A percentile compares a stretch with the other conserved stretches of the same genome.
Evolutionary conservation across 83 land plant species (phyloP).

Genomic region (Larix sibirica): DNA sequence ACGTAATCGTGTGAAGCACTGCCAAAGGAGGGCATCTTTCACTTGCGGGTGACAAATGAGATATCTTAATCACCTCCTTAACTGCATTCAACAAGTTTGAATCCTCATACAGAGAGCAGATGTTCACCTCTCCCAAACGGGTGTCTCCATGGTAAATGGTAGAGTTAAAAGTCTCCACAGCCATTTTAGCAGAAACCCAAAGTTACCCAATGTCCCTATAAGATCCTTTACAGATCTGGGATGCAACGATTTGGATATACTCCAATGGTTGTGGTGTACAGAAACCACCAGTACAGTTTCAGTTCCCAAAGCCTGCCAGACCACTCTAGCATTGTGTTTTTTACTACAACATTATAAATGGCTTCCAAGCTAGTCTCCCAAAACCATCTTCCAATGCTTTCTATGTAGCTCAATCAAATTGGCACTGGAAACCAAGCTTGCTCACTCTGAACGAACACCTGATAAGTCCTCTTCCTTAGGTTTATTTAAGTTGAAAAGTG

Average conservation of each 20-base stretch:
- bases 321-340: not conserved
- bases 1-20: slow-evolving; percentile 76
- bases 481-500: not conserved
- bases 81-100: slow-evolving; percentile 5
- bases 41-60: slow-evolving; percentile 65
- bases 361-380: not conserved
- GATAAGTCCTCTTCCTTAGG: not conserved
- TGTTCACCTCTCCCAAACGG: slow-evolving; percentile 57
- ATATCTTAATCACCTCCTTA: slow-evolving; percentile 62
- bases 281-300: not conserved
- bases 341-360: not conserved
- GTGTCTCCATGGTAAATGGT: slow-evolving; percentile 50
- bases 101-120: slow-evolving; percentile 36
- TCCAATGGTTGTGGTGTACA: not conserved
- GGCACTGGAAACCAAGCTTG: not conserved
- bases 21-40: slow-evolving; percentile 91
- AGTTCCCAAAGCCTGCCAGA: not conserved
- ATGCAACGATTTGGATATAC: not conserved
- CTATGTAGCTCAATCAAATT: not conserved
- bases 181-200: slow-evolving; percentile 14
- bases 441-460: not conserved
- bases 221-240: not conserved
- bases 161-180: slow-evolving; percentile 25
- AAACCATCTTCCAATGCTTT: not conserved
- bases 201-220: not conserved